phyloP scores from a whole-genome alignment of 306 rosid genomes.

The Arachis stenosperma region DNA sequence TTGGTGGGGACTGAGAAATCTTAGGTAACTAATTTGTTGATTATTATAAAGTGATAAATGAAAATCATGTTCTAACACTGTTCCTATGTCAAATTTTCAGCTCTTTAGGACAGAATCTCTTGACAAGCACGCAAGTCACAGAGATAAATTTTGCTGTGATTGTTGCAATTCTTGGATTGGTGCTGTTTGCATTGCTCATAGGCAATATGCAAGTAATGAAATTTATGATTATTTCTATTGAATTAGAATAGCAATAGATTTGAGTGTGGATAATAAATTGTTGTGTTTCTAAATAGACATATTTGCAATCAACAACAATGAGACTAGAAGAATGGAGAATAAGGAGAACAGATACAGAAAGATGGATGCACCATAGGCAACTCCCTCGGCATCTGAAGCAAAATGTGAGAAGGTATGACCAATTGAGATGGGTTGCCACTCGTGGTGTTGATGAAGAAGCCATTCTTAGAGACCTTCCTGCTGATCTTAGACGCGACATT shows the following conservation, averaged over 20 bases:
- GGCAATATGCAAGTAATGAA: conserved; percentile 60
- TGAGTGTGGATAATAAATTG: no score
- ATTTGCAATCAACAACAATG: conserved; percentile 55
- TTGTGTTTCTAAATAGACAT: conserved; percentile 37
- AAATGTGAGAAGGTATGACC: conserved; percentile 55
- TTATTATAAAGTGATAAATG: background rate
- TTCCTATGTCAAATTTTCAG: conserved; percentile 42
- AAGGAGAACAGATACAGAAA: conserved; percentile 56
- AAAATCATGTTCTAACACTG: background rate
- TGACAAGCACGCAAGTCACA: conserved; percentile 48
- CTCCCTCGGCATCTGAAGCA: conserved; percentile 51
- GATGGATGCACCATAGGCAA: conserved; percentile 68
- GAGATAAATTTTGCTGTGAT: conserved; percentile 62
- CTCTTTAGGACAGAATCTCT: conserved; percentile 61
- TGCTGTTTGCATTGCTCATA: conserved; percentile 59
- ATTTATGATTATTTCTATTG: background rate
- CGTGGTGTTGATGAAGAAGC: conserved; percentile 62
- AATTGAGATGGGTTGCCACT: conserved; percentile 58
- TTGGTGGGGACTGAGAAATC: conserved; percentile 58
- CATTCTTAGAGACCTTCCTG: conserved; percentile 58
- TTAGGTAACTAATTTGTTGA: conserved; percentile 42
- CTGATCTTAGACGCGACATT: conserved; percentile 60
- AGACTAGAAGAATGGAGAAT: conserved; percentile 62
- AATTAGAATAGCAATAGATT: no score
- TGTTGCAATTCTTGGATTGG: conserved; percentile 61